Base-by-base conservation (phyloP, 306 rosid species). In the Hippophae rhamnoides region DNA sequence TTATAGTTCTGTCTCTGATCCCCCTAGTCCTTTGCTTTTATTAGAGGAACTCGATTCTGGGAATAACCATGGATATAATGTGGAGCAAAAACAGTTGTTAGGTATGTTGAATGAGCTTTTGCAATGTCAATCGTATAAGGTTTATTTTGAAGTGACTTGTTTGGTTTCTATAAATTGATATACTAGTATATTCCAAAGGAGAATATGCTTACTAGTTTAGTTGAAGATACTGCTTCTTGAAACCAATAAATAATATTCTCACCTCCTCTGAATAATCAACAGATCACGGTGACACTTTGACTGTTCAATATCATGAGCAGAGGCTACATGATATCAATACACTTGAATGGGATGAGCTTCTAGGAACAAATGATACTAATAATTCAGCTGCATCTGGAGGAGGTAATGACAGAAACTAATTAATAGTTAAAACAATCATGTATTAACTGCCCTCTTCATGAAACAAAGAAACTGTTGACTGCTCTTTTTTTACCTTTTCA, bases 281-380 rank as follows among this genome's bases (percentile, higher is more conserved):
- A 87, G 97, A 49, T 46, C 68, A 68, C 47, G 68, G 67, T 69
- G 74, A 69, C 55, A 66, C 55, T 69, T 40, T 61, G 70, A 76
- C 76, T 7, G 79, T 68, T 73, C 66, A 55, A 66, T 79, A 59
- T 76, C 81, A 81, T 58, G 89, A 90, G 62, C 64, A 69, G 74
- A 76, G 73, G 72, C 94, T 90, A 59, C 90, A 80, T 56, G 99
- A 93, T 76, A 82, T 93, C 69, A 93, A 93, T 72, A 88, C 99
- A 53, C 99, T 93, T 50, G 99, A 93, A 48, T 93, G 99, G 99
- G 95, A 93, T 69, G 99, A 93, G 18, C 94, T 93, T 53, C 95
- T 93, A 56, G 81, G 56, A 52, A 26, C 74, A 65, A 69, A 78
- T 56, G 95, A 85, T 63, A 76, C 57, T 56, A 62, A 57, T 69